A percentile compares a stretch with the other conserved stretches of the same genome.
These are phyloP conservation scores for Herpetospermum pedunculosum DNA, from an alignment of 306 rosid species.

Conservation along the genomic window DNA sequence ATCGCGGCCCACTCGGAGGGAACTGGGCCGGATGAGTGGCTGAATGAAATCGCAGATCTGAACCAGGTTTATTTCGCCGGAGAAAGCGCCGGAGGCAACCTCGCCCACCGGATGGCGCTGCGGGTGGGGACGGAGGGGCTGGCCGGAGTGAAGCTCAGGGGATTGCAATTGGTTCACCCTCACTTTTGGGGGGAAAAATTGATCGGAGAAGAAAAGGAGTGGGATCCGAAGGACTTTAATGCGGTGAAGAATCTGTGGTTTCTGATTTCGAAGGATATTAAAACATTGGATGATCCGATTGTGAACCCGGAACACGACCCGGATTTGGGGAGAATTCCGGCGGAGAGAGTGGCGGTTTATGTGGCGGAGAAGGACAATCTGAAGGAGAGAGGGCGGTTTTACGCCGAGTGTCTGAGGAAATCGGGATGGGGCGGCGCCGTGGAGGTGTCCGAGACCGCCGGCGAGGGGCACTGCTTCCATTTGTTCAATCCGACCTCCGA, in stretches of 20 bases:
- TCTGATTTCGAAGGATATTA: constrained; percentile 16
- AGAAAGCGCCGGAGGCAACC: constrained; percentile 68
- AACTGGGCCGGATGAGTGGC: constrained; percentile 44
- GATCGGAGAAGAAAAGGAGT: constrained; percentile 20
- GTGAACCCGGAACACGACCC: constrained; percentile 53
- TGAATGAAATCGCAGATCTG: constrained; percentile 37
- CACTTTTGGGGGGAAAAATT: constrained; percentile 48
- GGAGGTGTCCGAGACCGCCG: constrained; percentile 32
- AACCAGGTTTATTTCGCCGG: constrained; percentile 38
- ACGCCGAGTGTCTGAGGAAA: constrained; percentile 30
- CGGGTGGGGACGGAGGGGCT: constrained; percentile 33
- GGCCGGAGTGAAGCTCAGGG: constrained; percentile 29
- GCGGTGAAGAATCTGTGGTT: constrained; percentile 31
- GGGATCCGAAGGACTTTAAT: background rate
- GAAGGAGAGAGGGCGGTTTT: constrained; percentile 38
- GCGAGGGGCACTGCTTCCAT: constrained; percentile 13
- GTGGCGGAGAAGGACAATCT: constrained; percentile 24
- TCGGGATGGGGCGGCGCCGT: constrained; percentile 37
- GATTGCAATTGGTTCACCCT: constrained; percentile 45
- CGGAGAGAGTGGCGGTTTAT: background rate
- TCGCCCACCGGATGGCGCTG: constrained; percentile 41
- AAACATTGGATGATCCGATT: constrained; percentile 37
- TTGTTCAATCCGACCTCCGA: background rate
- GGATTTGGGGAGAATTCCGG: constrained; percentile 26
- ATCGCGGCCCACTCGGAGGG: constrained; percentile 38